These are phyloP conservation scores for Mediolabrus comicus DNA, from an alignment of 108 stramenopile species.

Conservation along the genomic window DNA sequence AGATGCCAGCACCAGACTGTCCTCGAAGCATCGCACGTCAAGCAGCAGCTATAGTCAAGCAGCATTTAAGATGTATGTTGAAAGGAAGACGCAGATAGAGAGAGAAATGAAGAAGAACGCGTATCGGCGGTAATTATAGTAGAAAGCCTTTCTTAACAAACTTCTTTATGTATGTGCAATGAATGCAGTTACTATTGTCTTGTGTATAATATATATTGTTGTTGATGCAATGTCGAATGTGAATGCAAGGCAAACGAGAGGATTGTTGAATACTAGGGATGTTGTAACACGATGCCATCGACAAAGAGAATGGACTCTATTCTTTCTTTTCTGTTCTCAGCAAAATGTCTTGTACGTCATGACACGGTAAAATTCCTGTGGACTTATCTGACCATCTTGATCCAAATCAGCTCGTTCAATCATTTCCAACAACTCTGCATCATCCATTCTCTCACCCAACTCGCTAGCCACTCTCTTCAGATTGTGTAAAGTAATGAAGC, in stretches of 20 bases:
- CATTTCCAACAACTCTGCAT: slow-evolving; percentile 98
- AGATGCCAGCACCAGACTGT: slow-evolving; percentile 80
- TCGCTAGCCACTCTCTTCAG: slow-evolving; percentile 94
- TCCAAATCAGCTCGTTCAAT: slow-evolving; percentile 92
- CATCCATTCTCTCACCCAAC: slow-evolving; percentile 96
- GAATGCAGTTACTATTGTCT: too few relatives aligned
- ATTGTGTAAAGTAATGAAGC: slow-evolving; percentile 92
- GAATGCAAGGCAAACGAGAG: too few relatives aligned
- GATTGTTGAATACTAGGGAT: neutral
- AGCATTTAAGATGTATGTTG: too few relatives aligned
- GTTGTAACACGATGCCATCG: too few relatives aligned
- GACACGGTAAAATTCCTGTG: slow-evolving; percentile 90
- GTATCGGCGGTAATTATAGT: too few relatives aligned
- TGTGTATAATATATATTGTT: too few relatives aligned
- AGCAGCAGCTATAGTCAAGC: too few relatives aligned
- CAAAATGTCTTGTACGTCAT: slow-evolving; percentile 84
- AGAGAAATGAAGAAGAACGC: too few relatives aligned
- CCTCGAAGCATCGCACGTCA: slow-evolving; percentile 19
- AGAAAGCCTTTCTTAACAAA: too few relatives aligned
- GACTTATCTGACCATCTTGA: slow-evolving; percentile 82
- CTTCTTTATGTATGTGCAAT: too few relatives aligned
- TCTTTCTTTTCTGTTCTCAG: neutral
- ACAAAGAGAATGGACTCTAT: too few relatives aligned
- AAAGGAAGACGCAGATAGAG: neutral
- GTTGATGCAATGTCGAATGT: too few relatives aligned